Percentiles rank a stretch among this genome's conserved stretches.
Evolutionary conservation across 2,329 filamentous ascomycete genomes (phyloP).

Genomic region (Trichoderma cornu-damae): DNA sequence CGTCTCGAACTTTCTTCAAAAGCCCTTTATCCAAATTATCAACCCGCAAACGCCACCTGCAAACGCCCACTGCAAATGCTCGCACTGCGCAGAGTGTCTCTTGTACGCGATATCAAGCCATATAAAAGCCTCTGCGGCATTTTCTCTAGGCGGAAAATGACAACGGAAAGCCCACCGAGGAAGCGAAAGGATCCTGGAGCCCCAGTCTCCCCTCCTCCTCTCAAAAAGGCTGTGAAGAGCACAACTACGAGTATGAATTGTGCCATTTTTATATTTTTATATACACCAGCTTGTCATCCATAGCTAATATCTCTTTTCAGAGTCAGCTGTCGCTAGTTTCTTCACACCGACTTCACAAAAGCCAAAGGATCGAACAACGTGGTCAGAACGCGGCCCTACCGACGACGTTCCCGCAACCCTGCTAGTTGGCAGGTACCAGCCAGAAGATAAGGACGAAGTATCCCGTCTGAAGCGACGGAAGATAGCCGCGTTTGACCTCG

Average conservation of each 20-base stretch:
- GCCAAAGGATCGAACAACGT: constrained; percentile 66
- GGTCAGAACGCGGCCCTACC: constrained; percentile 59
- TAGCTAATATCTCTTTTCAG: constrained; percentile 35
- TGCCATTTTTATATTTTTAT: background rate
- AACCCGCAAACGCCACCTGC: background rate
- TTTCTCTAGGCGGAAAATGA: constrained; percentile 23
- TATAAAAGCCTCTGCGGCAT: background rate
- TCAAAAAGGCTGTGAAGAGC: constrained; percentile 50
- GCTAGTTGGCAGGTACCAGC: constrained; percentile 67
- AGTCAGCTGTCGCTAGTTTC: constrained; percentile 70
- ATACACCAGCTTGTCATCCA: rapidly evolving
- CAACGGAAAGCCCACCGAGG: constrained; percentile 21
- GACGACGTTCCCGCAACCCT: constrained; percentile 53
- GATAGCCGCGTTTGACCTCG: constrained; percentile 70
- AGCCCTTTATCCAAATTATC: background rate
- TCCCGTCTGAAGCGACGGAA: constrained; percentile 43
- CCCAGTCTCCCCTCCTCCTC: constrained; percentile 48
- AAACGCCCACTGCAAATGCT: background rate
- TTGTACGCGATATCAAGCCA: background rate
- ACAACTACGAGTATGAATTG: constrained; percentile 45
- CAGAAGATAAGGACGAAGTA: constrained; percentile 34
- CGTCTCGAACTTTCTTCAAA: background rate
- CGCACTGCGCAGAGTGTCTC: background rate
- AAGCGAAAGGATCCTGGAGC: constrained; percentile 38
- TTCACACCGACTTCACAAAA: constrained; percentile 86